A percentile compares a stretch with the other conserved stretches of the same genome.
Evolutionary conservation across 176 grass and related monocot genomes (phyloP).

Genomic region (Alloteropsis semialata): DNA sequence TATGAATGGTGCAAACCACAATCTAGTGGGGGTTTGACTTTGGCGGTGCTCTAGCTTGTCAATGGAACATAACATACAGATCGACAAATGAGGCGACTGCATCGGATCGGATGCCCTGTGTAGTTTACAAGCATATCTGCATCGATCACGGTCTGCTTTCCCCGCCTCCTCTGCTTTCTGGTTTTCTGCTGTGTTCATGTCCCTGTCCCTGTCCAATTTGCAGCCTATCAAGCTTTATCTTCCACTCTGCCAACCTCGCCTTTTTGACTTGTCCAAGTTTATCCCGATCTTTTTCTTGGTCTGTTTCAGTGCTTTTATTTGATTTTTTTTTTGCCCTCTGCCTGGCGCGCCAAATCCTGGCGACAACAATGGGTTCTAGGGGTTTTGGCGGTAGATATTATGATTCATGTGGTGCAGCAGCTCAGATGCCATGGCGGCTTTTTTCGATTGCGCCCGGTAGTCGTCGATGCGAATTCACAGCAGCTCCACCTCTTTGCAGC

Average conservation of each 20-base stretch:
- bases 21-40: slow-evolving; percentile 49
- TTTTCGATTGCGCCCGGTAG: neutral
- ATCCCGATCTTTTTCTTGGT: slow-evolving; percentile 25
- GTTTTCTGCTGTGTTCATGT: slow-evolving; percentile 30
- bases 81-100: slow-evolving; percentile 20
- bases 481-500: neutral
- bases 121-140: slow-evolving; percentile 45
- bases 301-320: neutral
- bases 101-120: slow-evolving; percentile 50
- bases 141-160: slow-evolving; percentile 33
- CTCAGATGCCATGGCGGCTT: slow-evolving; percentile 9
- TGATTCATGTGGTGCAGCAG: slow-evolving; percentile 24
- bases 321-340: neutral
- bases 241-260: slow-evolving; percentile 41
- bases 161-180: neutral
- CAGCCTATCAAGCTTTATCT: slow-evolving; percentile 34
- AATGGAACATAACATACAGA: slow-evolving; percentile 17
- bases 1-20: neutral
- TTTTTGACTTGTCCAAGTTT: slow-evolving; percentile 48
- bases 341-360: slow-evolving; percentile 35
- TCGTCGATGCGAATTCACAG: neutral
- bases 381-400: neutral
- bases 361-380: slow-evolving; percentile 31
- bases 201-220: slow-evolving; percentile 37
- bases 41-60: slow-evolving; percentile 22